A percentile compares a stretch with the other conserved stretches of the same genome.
Evolutionary conservation across 306 rosid genomes (phyloP).

Genomic region (Canavalia ensiformis): DNA sequence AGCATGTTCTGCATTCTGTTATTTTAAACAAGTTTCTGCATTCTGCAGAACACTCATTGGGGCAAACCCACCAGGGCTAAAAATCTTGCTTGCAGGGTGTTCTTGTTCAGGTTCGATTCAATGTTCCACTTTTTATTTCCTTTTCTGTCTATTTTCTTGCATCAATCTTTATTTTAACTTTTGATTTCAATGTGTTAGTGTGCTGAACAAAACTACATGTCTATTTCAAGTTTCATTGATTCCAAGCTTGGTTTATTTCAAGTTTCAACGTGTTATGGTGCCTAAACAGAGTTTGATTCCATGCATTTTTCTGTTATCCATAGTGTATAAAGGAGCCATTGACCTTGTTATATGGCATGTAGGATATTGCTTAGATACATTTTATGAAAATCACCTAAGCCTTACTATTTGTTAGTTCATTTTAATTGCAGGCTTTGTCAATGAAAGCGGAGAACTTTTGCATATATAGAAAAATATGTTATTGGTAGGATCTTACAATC

Average conservation of each 20-base stretch:
- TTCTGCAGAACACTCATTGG: not conserved
- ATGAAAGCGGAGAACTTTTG: not conserved
- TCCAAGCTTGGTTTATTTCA: too few relatives aligned
- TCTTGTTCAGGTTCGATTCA: not conserved
- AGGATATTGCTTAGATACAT: too few relatives aligned
- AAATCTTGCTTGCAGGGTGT: not conserved
- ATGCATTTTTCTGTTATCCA: too few relatives aligned
- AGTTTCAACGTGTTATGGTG: too few relatives aligned
- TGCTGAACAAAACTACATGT: not conserved
- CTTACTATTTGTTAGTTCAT: not conserved
- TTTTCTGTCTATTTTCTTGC: not conserved
- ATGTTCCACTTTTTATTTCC: not conserved
- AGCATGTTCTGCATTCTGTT: not conserved
- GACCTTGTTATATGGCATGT: too few relatives aligned
- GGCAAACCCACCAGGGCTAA: not conserved
- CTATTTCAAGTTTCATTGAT: too few relatives aligned
- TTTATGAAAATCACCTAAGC: too few relatives aligned
- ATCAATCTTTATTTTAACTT: not conserved
- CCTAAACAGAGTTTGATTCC: too few relatives aligned
- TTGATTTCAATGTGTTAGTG: not conserved
- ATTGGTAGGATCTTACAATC: too few relatives aligned
- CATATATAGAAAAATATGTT: too few relatives aligned
- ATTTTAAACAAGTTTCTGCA: not conserved
- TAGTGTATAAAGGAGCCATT: too few relatives aligned
- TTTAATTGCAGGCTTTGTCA: constrained; percentile 35